These are phyloP conservation scores for Saccharomycopsis malanga DNA, from an alignment of 805 yeast species.

Conservation along the genomic window DNA sequence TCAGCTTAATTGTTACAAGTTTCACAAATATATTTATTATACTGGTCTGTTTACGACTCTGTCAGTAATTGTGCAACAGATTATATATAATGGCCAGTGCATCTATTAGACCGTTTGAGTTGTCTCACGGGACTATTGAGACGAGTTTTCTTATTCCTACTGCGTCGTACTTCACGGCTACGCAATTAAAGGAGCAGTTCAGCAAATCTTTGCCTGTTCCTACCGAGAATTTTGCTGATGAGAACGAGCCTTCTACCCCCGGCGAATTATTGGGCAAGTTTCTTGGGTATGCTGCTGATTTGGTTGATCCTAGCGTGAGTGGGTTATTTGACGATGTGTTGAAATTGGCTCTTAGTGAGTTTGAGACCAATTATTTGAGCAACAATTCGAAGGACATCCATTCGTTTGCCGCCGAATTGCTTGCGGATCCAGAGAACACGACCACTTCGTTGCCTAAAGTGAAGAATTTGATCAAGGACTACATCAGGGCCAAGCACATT, in stretches of 20 bases:
- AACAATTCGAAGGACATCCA: constrained; percentile 70
- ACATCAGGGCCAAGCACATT: constrained; percentile 54
- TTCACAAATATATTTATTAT: too few species aligned
- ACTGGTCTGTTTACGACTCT: too few species aligned
- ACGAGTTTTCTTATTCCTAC: constrained; percentile 85
- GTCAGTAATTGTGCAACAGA: too few species aligned
- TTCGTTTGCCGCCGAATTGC: constrained; percentile 69
- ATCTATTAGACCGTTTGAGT: constrained; percentile 71
- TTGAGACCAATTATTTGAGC: constrained; percentile 70
- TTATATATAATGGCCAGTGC: constrained; percentile 23
- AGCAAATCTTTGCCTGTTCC: constrained; percentile 66
- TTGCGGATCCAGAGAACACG: constrained; percentile 43
- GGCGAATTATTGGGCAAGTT: constrained; percentile 81
- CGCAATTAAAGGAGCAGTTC: constrained; percentile 85
- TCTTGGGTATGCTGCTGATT: constrained; percentile 60
- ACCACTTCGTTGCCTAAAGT: constrained; percentile 69
- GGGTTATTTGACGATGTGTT: constrained; percentile 66
- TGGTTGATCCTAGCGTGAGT: constrained; percentile 36
- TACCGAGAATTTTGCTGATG: constrained; percentile 80
- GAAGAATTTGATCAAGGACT: constrained; percentile 68
- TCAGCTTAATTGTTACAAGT: too few species aligned
- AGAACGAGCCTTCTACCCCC: constrained; percentile 81
- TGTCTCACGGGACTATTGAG: constrained; percentile 82
- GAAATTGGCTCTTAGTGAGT: constrained; percentile 66
- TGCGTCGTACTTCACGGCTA: constrained; percentile 65